Evolutionary conservation across 495 filamentous ascomycete species (phyloP).

Genomic region (Filosporella fistucella): DNA sequence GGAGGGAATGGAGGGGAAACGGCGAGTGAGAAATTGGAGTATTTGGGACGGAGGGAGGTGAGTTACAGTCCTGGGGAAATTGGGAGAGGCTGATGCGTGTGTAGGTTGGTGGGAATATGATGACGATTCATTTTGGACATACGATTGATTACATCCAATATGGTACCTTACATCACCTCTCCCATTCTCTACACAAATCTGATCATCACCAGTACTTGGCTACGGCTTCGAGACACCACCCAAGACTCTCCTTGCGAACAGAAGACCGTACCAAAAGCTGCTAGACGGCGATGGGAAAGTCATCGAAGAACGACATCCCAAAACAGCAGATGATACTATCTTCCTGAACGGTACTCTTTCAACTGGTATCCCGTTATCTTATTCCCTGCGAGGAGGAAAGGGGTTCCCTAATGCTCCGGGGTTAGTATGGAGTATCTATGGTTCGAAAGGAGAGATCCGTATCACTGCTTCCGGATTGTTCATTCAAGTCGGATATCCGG

Average conservation of each 20-base stretch:
- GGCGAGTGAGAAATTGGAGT: constrained; percentile 30
- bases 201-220: constrained; percentile 40
- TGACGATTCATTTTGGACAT: constrained; percentile 51
- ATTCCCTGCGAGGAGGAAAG: constrained; percentile 43
- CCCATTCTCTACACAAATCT: constrained; percentile 5
- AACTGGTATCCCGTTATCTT: constrained; percentile 36
- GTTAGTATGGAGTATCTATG: constrained; percentile 50
- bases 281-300: constrained; percentile 23
- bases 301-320: constrained; percentile 25
- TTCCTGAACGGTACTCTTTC: constrained; percentile 39
- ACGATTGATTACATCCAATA: constrained; percentile 27
- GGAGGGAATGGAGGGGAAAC: constrained; percentile 31
- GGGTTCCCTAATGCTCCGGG: constrained; percentile 42
- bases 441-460: constrained; percentile 50
- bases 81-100: too few relatives aligned
- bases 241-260: constrained; percentile 35
- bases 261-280: constrained; percentile 33
- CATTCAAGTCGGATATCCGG: constrained; percentile 31
- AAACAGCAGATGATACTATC: constrained; percentile 44
- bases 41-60: constrained; percentile 37
- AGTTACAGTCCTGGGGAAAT: too few relatives aligned
- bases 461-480: constrained; percentile 32
- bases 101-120: constrained; percentile 46
- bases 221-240: constrained; percentile 31
- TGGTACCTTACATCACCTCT: not conserved